Evolutionary conservation across 192 early-diverging fungal genomes (phyloP), one percentile per base, ranked within the genome.

Genomic region (Coemansia sp.): DNA sequence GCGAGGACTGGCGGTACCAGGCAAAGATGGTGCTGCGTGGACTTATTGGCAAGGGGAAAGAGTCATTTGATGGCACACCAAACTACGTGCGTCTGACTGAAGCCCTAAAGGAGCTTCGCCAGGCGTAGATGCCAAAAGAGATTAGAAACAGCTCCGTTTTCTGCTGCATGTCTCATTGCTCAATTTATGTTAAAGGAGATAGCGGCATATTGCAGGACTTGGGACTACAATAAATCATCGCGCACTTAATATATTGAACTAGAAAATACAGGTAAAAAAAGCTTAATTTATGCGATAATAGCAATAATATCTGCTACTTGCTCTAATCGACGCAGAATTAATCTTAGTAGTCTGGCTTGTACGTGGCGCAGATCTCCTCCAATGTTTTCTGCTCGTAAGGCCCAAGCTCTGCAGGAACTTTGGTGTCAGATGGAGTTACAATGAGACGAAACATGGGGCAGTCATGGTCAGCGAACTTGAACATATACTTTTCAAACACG

Each of bases 1-100:
- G 93, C 66, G 86, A 87, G 26, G 95, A 98, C 74, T 98, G 95
- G 95, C 81, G 77, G 60, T 95, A 95, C 67, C 93, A 97, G 70
- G 84, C 92, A 10, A 89, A 88, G 69, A 90, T 88, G 81, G 79
- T 92, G 42, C 72, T 98, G 68, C 92, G 91, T 59, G 88, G 92
- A 23, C 79, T 98, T 63, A 88, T 97, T 65, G 91, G 92, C 41
- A 89, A 91, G 57, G 90, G 91, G 15, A 93, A 92, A 79, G 86
- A 82, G 65, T 75, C 78, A 1, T 94, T 89, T 81, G 93, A 91
- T 37, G 88, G 87, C 16, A 85, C 86, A 15, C 73, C 84, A 18
- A 73, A 71, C 9, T 90, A 87, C 72, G 76, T 89, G 23, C 83
- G 85, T 41, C 70, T 94, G 40, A 83, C 85, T 63, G 88, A 90